Evolutionary conservation across 768 basidiomycete species (phyloP), one percentile per base, ranked within the genome.

Genomic region (Lyophyllum shimeji): DNA sequence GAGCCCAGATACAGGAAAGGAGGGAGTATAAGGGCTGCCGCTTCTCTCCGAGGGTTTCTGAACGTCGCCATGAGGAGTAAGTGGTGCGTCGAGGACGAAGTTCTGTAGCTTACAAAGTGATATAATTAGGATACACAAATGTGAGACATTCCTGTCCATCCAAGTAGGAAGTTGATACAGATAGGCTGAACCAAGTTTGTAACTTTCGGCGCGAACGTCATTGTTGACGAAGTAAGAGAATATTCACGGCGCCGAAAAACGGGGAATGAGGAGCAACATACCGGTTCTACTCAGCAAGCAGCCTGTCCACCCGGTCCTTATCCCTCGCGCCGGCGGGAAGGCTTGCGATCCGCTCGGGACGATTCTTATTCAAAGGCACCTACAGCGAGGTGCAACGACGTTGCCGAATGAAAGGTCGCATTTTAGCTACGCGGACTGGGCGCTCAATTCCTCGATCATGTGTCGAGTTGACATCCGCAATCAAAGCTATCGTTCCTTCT

Each of bases 1-100:
- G 77, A 77, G 0, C 77, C 77, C 7, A 80, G 72, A 59, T 74
- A 77, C 27, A 78, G 60, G 20, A 56, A 67, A 12, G 67, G 65
- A 13, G 66, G 54, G 8, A 74, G 34, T 2, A 70, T 59, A 1
- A 65, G 60, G 33, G 63, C 64, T 11, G 57, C 60, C 39, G 66
- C 34, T 25, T 60, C 61, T 29, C 29, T 4, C 29, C 4, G 4
- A 29, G 29, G 29, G 29, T 29, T 9, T 5, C 9, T 29, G 29
- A 29, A 29, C 9, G 29, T 29, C 29, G 29, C 29, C 29, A 29
- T 29, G 29, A 5, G 29, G 9, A 29, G 29, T 29, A 29, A 5
- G 29, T 4, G 4, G 29, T 29, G 9, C 5, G 29, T 29, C 9
- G 29, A 29, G 29, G 29, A 29, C 29, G 29, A 29, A 29, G 29